Evolutionary conservation across 805 yeast genomes (phyloP).

Genomic region (Cephaloascus albidus): DNA sequence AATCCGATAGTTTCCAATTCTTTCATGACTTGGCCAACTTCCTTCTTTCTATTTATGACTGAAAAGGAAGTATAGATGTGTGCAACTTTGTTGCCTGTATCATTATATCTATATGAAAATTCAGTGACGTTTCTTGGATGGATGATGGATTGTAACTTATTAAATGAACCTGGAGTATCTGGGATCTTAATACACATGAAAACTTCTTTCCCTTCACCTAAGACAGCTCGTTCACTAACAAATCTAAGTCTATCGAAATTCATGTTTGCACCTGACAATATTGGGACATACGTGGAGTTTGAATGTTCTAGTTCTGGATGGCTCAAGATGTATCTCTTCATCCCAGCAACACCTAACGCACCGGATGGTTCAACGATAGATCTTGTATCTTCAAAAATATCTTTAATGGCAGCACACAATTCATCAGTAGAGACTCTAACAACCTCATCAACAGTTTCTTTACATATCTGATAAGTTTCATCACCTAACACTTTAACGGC

Average conservation of each 20-base stretch:
- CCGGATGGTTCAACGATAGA: slow-evolving; percentile 95
- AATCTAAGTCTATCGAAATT: slow-evolving; percentile 93
- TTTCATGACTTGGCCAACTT: slow-evolving; percentile 54
- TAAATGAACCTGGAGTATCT: slow-evolving; percentile 86
- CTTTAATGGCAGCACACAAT: slow-evolving; percentile 93
- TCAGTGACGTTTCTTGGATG: slow-evolving; percentile 91
- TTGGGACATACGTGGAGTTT: slow-evolving; percentile 66
- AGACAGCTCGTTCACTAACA: slow-evolving; percentile 92
- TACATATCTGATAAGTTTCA: slow-evolving; percentile 80
- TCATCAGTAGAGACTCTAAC: slow-evolving; percentile 85
- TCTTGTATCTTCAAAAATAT: slow-evolving; percentile 92
- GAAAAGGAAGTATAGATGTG: slow-evolving; percentile 83
- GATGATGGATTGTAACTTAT: slow-evolving; percentile 62
- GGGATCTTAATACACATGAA: slow-evolving; percentile 87
- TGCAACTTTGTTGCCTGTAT: slow-evolving; percentile 39
- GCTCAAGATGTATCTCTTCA: slow-evolving; percentile 66
- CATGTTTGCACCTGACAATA: slow-evolving; percentile 96
- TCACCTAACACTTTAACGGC: slow-evolving; percentile 87
- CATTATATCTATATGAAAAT: slow-evolving; percentile 76
- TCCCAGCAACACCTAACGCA: slow-evolving; percentile 91
- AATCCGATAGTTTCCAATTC: slow-evolving; percentile 57
- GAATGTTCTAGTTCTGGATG: slow-evolving; percentile 69
- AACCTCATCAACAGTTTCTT: slow-evolving; percentile 80
- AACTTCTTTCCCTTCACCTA: slow-evolving; percentile 98
- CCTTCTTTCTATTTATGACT: slow-evolving; percentile 68